phyloP scores from a whole-genome alignment of 2,329 filamentous ascomycete genomes.

The Alternaria infectoria region DNA sequence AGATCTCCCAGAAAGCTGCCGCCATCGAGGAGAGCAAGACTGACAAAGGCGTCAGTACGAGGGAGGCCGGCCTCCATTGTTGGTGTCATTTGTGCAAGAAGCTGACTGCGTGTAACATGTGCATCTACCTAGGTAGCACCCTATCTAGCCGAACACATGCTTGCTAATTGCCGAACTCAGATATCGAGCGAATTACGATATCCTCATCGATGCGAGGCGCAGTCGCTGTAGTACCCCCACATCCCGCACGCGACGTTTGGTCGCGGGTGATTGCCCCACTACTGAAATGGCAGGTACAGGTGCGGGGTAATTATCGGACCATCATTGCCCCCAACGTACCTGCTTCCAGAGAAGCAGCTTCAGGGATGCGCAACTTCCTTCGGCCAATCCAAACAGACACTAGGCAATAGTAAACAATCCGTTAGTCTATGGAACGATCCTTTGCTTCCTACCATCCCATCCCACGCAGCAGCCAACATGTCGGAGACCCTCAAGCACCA shows the following conservation, averaged over 20 bases:
- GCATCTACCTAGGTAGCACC: background rate
- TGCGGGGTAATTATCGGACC: constrained; percentile 12
- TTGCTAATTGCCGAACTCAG: background rate
- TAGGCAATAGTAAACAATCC: background rate
- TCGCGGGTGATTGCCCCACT: constrained; percentile 8
- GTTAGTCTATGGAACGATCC: background rate
- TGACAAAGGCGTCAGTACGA: constrained; percentile 26
- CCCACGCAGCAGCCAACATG: constrained; percentile 16
- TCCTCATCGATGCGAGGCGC: background rate
- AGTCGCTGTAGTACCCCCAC: background rate
- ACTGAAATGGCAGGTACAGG: background rate
- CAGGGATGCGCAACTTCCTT: background rate
- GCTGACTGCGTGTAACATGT: background rate
- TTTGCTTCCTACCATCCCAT: background rate
- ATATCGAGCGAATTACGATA: background rate
- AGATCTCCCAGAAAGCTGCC: constrained; percentile 41
- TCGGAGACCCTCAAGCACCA: constrained; percentile 27
- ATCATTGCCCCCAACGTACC: background rate
- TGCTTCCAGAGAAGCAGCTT: background rate
- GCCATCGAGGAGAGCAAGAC: constrained; percentile 39
- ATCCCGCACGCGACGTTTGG: background rate
- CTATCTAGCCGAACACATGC: background rate
- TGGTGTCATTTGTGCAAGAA: background rate
- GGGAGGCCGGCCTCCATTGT: constrained; percentile 7
- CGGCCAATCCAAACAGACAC: background rate